Conservation (phyloP, 495 filamentous ascomycete genomes). For the Durotheca rogersii region DNA sequence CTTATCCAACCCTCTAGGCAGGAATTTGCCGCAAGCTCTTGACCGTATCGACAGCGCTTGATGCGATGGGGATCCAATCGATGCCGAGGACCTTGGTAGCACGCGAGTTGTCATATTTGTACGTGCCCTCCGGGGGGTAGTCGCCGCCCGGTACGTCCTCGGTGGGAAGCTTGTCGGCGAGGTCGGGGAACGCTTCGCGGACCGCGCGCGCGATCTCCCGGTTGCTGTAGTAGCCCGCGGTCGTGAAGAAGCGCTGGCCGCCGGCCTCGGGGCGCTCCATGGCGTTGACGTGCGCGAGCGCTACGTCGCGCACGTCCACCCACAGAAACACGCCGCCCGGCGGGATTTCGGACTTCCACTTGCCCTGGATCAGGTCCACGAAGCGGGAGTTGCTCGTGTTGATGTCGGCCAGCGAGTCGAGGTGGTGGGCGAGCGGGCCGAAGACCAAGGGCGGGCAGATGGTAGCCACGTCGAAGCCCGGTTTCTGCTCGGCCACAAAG, state of each 20-base stretch:
- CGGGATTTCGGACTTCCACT: slow-evolving; percentile 59
- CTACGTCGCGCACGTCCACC: slow-evolving; percentile 63
- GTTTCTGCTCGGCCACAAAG: slow-evolving; percentile 55
- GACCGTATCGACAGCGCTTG: slow-evolving; percentile 57
- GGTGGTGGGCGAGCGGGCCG: slow-evolving; percentile 53
- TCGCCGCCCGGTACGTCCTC: slow-evolving; percentile 38
- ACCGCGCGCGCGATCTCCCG: slow-evolving; percentile 48
- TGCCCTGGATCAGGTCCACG: slow-evolving; percentile 52
- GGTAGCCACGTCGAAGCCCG: slow-evolving; percentile 65
- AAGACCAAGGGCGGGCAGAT: slow-evolving; percentile 63
- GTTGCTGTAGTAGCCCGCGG: slow-evolving; percentile 52
- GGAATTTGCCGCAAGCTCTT: slow-evolving; percentile 52
- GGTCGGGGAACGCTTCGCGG: slow-evolving; percentile 54
- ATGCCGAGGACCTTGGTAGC: slow-evolving; percentile 56
- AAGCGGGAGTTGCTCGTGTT: slow-evolving; percentile 56
- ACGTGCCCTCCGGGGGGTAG: slow-evolving; percentile 39
- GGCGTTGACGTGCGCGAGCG: slow-evolving; percentile 55
- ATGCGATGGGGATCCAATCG: slow-evolving; percentile 57
- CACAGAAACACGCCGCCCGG: slow-evolving; percentile 45
- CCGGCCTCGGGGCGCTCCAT: slow-evolving; percentile 51
- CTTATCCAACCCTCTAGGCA: slow-evolving; percentile 12
- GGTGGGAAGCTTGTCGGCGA: slow-evolving; percentile 47
- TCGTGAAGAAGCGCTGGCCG: slow-evolving; percentile 56
- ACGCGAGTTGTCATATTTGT: slow-evolving; percentile 53
- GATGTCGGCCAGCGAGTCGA: slow-evolving; percentile 48